These are phyloP conservation scores for Colletotrichum sublineola DNA, from an alignment of 2,329 filamentous ascomycete genomes.

Conservation along the genomic window DNA sequence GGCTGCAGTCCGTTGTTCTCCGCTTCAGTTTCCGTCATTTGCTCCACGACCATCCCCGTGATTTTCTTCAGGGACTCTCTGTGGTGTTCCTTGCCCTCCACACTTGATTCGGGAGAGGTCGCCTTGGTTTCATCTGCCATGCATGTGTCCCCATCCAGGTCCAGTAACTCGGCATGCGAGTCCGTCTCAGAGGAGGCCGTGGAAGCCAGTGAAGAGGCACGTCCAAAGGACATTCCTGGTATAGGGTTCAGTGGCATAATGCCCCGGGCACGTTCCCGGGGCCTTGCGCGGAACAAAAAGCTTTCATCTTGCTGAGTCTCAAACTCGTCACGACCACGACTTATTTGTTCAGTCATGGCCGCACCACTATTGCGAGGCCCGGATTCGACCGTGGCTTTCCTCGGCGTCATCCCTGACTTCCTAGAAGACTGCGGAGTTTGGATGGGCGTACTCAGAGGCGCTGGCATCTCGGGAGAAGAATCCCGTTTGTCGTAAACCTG, in stretches of 20 bases:
- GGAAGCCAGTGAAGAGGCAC: conserved; percentile 1
- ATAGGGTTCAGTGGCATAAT: background rate
- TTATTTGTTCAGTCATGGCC: background rate
- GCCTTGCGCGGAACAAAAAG: conserved; percentile 50
- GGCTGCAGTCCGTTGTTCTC: background rate
- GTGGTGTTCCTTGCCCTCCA: background rate
- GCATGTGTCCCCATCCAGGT: conserved; percentile 35
- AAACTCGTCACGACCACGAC: conserved; percentile 15
- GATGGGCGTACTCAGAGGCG: conserved; percentile 28
- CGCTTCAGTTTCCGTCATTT: background rate
- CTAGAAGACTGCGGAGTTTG: conserved; percentile 33
- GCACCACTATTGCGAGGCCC: background rate
- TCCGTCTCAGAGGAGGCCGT: background rate
- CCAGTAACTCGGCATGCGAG: conserved; percentile 19
- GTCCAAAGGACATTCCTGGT: background rate
- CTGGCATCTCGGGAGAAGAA: background rate
- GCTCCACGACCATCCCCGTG: background rate
- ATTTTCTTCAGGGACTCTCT: background rate
- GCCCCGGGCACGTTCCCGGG: background rate
- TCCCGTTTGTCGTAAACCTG: background rate
- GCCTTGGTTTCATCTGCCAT: conserved; percentile 35
- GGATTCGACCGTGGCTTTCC: background rate
- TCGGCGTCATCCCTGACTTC: background rate
- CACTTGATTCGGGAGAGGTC: conserved; percentile 22
- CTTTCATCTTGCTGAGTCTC: conserved; percentile 52